phyloP scores from a whole-genome alignment of 2,329 filamentous ascomycete species.

The Corinectria fuckeliana region DNA sequence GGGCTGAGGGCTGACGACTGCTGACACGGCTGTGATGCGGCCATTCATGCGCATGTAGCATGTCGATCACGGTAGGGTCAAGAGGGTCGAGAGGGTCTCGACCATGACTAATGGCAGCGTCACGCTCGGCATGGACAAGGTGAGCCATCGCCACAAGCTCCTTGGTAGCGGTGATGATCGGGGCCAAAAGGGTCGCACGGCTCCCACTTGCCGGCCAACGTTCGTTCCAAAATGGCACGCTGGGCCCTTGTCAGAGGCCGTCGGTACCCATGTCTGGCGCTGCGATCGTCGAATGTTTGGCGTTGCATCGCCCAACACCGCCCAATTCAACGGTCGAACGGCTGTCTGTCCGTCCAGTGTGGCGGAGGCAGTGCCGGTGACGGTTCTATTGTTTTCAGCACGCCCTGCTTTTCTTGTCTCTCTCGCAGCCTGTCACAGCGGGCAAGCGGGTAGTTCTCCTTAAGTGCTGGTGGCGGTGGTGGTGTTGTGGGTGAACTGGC shows the following conservation, averaged over 20 bases:
- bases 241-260: conserved; percentile 1
- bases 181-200: not conserved
- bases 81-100: not conserved
- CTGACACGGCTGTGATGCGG: conserved; percentile 8
- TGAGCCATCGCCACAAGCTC: conserved; percentile 2
- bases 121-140: not conserved
- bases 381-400: not conserved
- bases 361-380: not conserved
- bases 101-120: conserved; percentile 15
- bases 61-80: too few relatives aligned
- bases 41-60: not conserved
- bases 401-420: not conserved
- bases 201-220: too few relatives aligned
- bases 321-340: not conserved
- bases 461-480: too few relatives aligned
- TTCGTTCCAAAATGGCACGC: not conserved
- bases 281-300: conserved; percentile 6
- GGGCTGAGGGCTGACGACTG: too few relatives aligned
- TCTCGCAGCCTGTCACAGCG: not conserved
- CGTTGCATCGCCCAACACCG: not conserved
- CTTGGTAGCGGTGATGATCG: conserved; percentile 5
- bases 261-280: conserved; percentile 7
- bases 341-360: not conserved
- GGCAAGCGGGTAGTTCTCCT: too few relatives aligned
- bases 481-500: too few relatives aligned